Base-by-base conservation (phyloP, 768 basidiomycete genomes). In the Kwoniella pini region DNA sequence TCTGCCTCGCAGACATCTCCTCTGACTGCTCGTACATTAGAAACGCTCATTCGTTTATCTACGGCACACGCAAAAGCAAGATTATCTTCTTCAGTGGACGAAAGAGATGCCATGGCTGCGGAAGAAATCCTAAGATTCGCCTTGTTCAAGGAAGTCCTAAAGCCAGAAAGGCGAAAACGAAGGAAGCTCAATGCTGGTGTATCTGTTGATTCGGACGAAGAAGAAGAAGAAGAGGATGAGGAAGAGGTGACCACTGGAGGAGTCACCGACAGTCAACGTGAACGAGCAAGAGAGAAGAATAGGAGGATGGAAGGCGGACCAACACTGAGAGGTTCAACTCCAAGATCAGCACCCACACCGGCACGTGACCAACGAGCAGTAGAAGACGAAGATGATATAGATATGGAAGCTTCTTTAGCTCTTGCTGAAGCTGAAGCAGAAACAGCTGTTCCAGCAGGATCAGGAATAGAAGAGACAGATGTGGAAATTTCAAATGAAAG, bases 21-120 rank as follows among this genome's bases (percentile, higher is more conserved):
- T 10, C 81, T 99, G 69, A 99, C 96, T 2, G 95, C 96, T 19
- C 94, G 96, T 84, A 96, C 96, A 2, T 86, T 99, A 60, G 96
- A 99, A 80, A 99, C 96, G 0, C 84, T 99, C 48, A 99, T 99
- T 78, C 96, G 96, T 82, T 84, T 99, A 9, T 86, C 96, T 4
- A 99, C 95, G 17, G 96, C 96, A 0, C 96, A 99, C 79, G 96
- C 96, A 44, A 99, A 99, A 79, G 86, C 92, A 15, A 87, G 95
- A 19, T 83, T 99, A 9, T 94, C 93, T 7, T 60, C 84, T 43
- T 89, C 89, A 66, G 90, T 99, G 11, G 86, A 90, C 70, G 84
- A 88, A 73, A 80, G 82, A 2, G 96, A 99, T 80, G 93, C 96
- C 17, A 83, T 83, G 68, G 87, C 88, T 40, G 96, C 96, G 2